Conservation (phyloP, 306 rosid species). For the Prunus fruticosa region DNA sequence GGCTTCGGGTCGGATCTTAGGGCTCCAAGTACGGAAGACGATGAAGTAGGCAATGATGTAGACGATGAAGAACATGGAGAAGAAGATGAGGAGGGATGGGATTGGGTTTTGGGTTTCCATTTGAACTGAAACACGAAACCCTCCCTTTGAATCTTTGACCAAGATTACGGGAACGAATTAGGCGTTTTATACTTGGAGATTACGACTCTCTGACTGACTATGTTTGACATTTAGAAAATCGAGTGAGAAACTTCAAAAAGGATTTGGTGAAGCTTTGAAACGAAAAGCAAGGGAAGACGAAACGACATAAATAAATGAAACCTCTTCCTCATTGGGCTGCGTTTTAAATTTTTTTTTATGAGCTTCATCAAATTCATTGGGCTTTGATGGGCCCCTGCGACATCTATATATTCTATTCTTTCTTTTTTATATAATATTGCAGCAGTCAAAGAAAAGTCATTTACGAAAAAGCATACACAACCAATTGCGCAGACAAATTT, state of each 20-base stretch:
- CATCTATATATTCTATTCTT: neutral
- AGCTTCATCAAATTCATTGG: neutral
- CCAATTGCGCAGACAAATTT: neutral
- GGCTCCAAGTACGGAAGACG: constrained; percentile 58
- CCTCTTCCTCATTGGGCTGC: no score
- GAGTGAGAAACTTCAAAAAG: neutral
- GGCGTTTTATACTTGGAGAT: neutral
- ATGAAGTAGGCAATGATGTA: constrained; percentile 60
- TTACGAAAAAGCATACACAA: neutral
- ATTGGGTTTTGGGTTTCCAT: constrained; percentile 15
- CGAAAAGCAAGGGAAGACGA: no score
- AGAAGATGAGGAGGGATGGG: constrained; percentile 41
- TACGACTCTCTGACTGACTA: neutral
- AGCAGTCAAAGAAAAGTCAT: neutral
- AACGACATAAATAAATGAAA: no score
- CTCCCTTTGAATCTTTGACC: neutral
- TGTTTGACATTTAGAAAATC: neutral
- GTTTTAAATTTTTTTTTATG: neutral
- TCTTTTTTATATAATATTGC: no score
- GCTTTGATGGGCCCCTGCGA: neutral
- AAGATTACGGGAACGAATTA: neutral
- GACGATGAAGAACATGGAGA: constrained; percentile 42
- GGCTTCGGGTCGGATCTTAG: constrained; percentile 83
- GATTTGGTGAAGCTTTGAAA: neutral
- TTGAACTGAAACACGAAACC: neutral